These are phyloP conservation scores for Pyrenophora seminiperda DNA, from an alignment of 2,329 filamentous ascomycete genomes.

Conservation along the genomic window DNA sequence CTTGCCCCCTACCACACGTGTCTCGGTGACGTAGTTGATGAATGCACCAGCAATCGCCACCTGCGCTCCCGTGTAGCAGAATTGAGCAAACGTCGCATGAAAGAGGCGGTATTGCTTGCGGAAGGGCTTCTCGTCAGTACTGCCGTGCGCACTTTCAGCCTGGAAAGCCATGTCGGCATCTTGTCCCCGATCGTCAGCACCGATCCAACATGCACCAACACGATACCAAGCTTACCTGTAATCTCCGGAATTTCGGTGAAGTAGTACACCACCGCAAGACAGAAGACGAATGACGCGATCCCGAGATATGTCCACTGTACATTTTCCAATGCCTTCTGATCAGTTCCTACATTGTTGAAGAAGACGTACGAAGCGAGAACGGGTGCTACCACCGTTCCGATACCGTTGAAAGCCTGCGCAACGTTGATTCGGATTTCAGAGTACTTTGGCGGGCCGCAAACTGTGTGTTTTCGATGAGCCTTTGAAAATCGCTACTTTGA, in stretches of 20 bases:
- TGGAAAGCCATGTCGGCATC: slow-evolving; percentile 62
- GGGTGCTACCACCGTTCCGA: slow-evolving; percentile 64
- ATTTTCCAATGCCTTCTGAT: slow-evolving; percentile 58
- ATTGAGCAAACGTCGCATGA: slow-evolving; percentile 76
- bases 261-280: slow-evolving; percentile 64
- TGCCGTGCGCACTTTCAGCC: slow-evolving; percentile 45
- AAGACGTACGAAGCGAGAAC: slow-evolving; percentile 66
- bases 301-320: slow-evolving; percentile 70
- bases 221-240: slow-evolving; percentile 44
- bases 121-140: slow-evolving; percentile 56
- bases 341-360: slow-evolving; percentile 61
- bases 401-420: slow-evolving; percentile 63
- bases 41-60: slow-evolving; percentile 56
- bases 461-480: slow-evolving; percentile 9
- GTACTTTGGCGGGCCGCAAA: slow-evolving; percentile 65
- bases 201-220: neutral
- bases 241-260: slow-evolving; percentile 61
- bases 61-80: slow-evolving; percentile 81
- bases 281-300: slow-evolving; percentile 64
- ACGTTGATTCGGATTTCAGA: slow-evolving; percentile 64
- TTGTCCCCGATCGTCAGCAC: slow-evolving; percentile 5
- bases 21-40: slow-evolving; percentile 59
- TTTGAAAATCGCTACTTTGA: fast-evolving
- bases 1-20: slow-evolving; percentile 20
- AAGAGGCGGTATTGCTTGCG: slow-evolving; percentile 71